Evolutionary conservation across 2,329 filamentous ascomycete species (phyloP), one percentile per base, ranked within the genome.

Genomic region (Penicillium expansum): DNA sequence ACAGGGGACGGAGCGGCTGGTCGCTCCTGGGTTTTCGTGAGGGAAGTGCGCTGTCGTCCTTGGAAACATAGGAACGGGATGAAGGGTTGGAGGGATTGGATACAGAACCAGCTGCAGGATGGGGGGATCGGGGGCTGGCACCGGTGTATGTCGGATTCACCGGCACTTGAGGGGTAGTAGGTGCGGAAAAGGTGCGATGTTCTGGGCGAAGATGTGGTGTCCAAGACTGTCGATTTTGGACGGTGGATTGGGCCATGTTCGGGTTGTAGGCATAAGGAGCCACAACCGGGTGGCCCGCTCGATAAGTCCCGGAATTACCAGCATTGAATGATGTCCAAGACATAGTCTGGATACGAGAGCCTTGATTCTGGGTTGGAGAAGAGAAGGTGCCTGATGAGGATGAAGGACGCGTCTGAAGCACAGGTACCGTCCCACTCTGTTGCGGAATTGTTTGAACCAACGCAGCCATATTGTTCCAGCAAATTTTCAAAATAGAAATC

Each of bases 221-320:
- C 77, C 45, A 82, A 75, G 66, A 82, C 74, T 71, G 83, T 70
- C 71, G 82, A 76, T 63, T 76, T 76, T 84, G 82, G 62, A 81
- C 77, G 43, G 67, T 51, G 41, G 68, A 56, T 58, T 80, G 83
- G 59, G 83, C 82, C 64, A 90, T 75, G 61, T 81, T 86, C 24
- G 88, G 87, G n/a, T 87, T 88, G 65, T 92, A 92, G 41, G 88
- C 87, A 75, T 92, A 92, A 9, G 89, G 88, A 69, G 91, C 88
- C 60, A 90, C 84, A 82, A 84, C 71, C 85, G 88, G 63, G 73
- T 80, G 68, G 72, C 80, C 69, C 37, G 62, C 56, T 79, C 78
- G 67, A 79, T 78, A 71, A 73, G 78, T 82, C 49, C 74, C 71
- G 41, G 68, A 69, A 55, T 68, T 71, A 58, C 71, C 69, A 37